phyloP scores from a whole-genome alignment of 257 asterid species.

The Solanum etuberosum region DNA sequence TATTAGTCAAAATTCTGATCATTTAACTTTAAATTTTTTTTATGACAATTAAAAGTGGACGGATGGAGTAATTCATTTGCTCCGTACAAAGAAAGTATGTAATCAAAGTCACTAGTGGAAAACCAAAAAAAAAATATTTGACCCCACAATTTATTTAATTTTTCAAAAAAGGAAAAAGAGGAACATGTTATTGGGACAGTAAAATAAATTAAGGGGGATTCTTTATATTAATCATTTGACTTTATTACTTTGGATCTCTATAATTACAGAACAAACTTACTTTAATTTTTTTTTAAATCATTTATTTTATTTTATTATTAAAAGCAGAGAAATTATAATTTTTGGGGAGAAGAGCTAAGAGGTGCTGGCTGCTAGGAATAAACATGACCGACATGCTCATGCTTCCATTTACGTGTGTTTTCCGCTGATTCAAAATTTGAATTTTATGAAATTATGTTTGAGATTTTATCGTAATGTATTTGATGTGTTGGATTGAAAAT shows the following conservation, averaged over 20 bases:
- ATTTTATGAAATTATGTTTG: neutral
- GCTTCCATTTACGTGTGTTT: neutral
- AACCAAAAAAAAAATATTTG: neutral
- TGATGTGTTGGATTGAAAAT: neutral
- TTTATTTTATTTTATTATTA: neutral
- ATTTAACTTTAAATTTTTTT: too few species aligned
- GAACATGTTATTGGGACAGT: neutral
- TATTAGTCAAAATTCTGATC: too few species aligned
- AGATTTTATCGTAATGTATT: neutral
- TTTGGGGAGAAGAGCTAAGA: neutral
- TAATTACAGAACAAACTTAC: neutral
- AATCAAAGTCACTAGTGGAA: neutral
- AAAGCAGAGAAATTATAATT: neutral
- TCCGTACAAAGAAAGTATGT: neutral
- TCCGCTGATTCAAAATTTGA: neutral
- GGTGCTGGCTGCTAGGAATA: neutral
- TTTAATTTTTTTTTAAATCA: neutral
- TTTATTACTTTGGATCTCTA: neutral
- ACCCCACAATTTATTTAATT: neutral
- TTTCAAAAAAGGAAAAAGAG: neutral
- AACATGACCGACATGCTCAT: neutral
- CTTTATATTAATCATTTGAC: neutral
- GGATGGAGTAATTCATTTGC: neutral
- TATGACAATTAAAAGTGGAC: too few species aligned
- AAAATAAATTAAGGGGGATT: slow-evolving; percentile 1